A percentile compares a stretch with the other conserved stretches of the same genome.
These are phyloP conservation scores for Euptelea pleiosperma DNA, from an alignment of 164 flowering plant genomes.

Conservation along the genomic window DNA sequence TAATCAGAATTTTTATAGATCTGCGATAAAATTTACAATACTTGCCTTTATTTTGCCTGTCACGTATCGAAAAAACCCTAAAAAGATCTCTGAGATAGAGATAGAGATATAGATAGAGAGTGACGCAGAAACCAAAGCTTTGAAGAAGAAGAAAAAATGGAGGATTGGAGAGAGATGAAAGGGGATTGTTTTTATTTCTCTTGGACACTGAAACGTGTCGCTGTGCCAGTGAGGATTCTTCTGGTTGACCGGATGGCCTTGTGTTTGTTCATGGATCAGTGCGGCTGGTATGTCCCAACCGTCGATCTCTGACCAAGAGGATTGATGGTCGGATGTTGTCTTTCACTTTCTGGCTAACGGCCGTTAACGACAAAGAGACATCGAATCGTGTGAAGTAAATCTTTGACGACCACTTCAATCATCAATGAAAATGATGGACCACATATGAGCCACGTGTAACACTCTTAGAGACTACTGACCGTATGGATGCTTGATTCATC, in stretches of 20 bases:
- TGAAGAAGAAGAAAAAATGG: not conserved
- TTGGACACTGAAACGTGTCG: constrained; percentile 10
- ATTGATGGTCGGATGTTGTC: not conserved
- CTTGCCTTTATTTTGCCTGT: constrained; percentile 11
- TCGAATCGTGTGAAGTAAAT: no score
- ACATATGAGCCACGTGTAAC: no score
- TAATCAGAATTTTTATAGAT: constrained; percentile 1
- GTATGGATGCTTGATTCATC: no score
- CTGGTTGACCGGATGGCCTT: constrained; percentile 11
- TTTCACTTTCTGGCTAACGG: no score
- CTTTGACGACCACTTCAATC: no score
- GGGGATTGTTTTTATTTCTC: constrained; percentile 1
- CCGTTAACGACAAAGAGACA: not conserved
- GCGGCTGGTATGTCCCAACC: not conserved
- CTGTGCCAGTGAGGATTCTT: not conserved
- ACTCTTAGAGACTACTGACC: no score
- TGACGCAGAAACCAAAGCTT: not conserved
- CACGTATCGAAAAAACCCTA: constrained; percentile 1
- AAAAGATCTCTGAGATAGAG: not conserved
- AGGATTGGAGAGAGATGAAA: not conserved
- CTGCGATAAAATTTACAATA: not conserved
- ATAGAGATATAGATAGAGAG: constrained; percentile 5
- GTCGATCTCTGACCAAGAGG: not conserved
- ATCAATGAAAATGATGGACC: no score
- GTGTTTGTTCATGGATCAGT: constrained; percentile 6